A percentile compares a stretch with the other conserved stretches of the same genome.
These are phyloP conservation scores for Talaromyces sp. DNA, from an alignment of 2,329 filamentous ascomycete species.

Conservation along the genomic window DNA sequence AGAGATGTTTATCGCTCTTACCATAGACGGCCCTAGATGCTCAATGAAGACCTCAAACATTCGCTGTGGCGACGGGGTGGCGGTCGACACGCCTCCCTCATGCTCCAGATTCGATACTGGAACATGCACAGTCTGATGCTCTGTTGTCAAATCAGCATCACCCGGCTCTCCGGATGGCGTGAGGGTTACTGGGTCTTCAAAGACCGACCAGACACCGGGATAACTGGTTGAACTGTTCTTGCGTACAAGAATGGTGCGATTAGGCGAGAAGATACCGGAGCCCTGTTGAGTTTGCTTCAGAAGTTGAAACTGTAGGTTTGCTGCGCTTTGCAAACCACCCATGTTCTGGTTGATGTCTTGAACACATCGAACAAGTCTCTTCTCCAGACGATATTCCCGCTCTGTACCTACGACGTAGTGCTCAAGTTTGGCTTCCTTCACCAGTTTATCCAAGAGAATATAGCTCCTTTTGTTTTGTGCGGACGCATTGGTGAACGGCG, in stretches of 20 bases:
- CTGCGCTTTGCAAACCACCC: constrained; percentile 83
- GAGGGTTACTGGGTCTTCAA: constrained; percentile 48
- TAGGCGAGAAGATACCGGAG: neutral
- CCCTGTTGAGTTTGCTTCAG: constrained; percentile 56
- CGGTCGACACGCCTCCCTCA: constrained; percentile 10
- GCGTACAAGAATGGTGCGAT: neutral
- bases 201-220: constrained; percentile 31
- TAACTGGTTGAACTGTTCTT: constrained; percentile 27
- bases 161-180: constrained; percentile 61
- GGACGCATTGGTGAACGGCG: constrained; percentile 61
- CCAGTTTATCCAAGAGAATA: constrained; percentile 67
- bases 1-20: constrained; percentile 26
- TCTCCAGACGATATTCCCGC: constrained; percentile 72
- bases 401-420: constrained; percentile 80
- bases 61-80: constrained; percentile 57
- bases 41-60: constrained; percentile 90
- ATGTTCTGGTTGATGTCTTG: constrained; percentile 83
- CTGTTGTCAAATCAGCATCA: constrained; percentile 55
- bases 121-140: constrained; percentile 15
- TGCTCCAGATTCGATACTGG: constrained; percentile 14
- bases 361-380: constrained; percentile 75
- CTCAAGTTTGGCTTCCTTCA: constrained; percentile 84
- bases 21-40: constrained; percentile 85
- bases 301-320: constrained; percentile 81
- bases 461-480: constrained; percentile 65